Evolutionary conservation across 2,329 filamentous ascomycete species (phyloP).

Genomic region (Taxawa tesnikishii): DNA sequence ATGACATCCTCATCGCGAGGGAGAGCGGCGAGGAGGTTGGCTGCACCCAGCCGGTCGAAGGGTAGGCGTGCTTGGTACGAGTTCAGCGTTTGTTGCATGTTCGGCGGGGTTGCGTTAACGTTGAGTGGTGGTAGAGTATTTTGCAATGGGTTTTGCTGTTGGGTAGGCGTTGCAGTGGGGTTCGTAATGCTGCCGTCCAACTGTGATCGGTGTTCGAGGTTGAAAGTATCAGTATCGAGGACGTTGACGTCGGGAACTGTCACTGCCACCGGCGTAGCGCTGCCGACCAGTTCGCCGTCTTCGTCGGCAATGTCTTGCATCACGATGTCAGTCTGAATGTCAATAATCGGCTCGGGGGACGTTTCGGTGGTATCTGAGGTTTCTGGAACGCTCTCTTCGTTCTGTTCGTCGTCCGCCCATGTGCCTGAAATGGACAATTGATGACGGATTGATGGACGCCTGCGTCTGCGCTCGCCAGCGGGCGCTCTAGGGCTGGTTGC

Average conservation of each 20-base stretch:
- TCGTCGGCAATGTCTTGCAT: conserved; percentile 81
- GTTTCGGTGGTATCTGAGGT: conserved; percentile 16
- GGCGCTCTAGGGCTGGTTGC: conserved; percentile 29
- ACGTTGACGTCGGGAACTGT: conserved; percentile 71
- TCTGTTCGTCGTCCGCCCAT: conserved; percentile 66
- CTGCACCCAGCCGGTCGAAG: conserved; percentile 23
- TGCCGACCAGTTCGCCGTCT: conserved; percentile 58
- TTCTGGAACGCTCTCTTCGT: conserved; percentile 71
- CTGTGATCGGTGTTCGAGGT: conserved; percentile 76
- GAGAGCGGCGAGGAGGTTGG: conserved; percentile 76
- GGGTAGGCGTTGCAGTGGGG: conserved; percentile 50
- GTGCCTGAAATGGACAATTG: conserved; percentile 74
- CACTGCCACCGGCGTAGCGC: conserved; percentile 57
- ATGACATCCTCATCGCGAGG: conserved; percentile 94
- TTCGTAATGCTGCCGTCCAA: conserved; percentile 78
- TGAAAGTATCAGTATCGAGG: conserved; percentile 83
- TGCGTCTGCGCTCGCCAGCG: conserved; percentile 45
- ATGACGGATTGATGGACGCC: conserved; percentile 77
- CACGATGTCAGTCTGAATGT: conserved; percentile 69
- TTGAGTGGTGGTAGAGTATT: conserved; percentile 46
- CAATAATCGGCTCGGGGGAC: conserved; percentile 55
- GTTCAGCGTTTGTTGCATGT: conserved; percentile 45
- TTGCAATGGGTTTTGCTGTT: conserved; percentile 46
- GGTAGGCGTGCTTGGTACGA: conserved; percentile 17
- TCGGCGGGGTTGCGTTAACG: conserved; percentile 62